Evolutionary conservation across 768 basidiomycete species (phyloP).

Genomic region (Hericium alpestre): DNA sequence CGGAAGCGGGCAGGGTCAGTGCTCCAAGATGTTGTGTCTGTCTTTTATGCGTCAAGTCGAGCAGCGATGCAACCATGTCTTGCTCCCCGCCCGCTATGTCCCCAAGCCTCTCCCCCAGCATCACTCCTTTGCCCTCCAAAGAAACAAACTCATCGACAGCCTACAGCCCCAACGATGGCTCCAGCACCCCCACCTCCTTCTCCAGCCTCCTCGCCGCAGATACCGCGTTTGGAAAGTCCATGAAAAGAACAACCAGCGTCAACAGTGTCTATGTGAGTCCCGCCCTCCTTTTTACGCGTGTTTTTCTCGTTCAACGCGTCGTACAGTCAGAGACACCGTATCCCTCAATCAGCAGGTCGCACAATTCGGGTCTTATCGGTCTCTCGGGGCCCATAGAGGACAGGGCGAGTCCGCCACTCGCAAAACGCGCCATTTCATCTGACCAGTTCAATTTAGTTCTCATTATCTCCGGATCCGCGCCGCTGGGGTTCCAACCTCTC

Average conservation of each 20-base stretch:
- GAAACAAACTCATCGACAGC: neutral
- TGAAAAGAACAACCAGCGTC: neutral
- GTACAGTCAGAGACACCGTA: neutral
- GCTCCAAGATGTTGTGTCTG: neutral
- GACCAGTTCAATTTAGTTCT: conserved; percentile 32
- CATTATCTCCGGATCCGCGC: conserved; percentile 54
- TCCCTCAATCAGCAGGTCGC: neutral
- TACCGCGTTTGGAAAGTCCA: neutral
- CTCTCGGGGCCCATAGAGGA: neutral
- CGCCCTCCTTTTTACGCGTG: too few relatives aligned
- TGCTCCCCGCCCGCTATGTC: neutral
- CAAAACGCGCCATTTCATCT: neutral
- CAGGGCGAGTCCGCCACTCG: neutral
- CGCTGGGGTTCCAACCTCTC: conserved; percentile 56
- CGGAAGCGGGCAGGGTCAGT: too few relatives aligned
- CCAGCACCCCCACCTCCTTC: neutral
- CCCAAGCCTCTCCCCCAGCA: neutral
- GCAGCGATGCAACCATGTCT: neutral
- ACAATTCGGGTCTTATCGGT: neutral
- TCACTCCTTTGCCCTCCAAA: neutral
- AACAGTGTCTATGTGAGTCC: neutral
- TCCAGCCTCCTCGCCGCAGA: neutral
- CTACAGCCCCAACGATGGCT: neutral
- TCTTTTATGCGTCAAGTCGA: neutral
- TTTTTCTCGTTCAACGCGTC: neutral